Conservation (phyloP, 2,329 filamentous ascomycete genomes). For the Chrysoporthe puriensis region DNA sequence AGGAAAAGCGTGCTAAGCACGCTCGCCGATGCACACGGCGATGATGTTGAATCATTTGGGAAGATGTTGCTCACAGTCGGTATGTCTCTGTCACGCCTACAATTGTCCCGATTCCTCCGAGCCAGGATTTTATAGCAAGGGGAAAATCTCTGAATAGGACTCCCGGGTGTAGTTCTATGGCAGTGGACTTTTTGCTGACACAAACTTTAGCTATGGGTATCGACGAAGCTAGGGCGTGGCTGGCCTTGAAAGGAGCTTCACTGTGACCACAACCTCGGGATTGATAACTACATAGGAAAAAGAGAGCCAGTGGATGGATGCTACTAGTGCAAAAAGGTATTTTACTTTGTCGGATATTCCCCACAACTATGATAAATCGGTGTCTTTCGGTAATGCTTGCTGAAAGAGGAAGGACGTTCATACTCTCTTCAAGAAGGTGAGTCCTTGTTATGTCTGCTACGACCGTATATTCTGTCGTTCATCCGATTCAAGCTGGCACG, state of each 20-base stretch:
- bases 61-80: conserved; percentile 32
- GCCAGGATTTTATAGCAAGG: neutral
- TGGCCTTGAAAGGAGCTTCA: conserved; percentile 24
- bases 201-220: conserved; percentile 26
- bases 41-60: conserved; percentile 33
- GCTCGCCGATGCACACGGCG: conserved; percentile 24
- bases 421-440: conserved; percentile 33
- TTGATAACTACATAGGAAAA: neutral
- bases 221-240: conserved; percentile 32
- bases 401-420: conserved; percentile 38
- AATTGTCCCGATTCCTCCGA: neutral
- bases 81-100: neutral
- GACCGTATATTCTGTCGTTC: neutral
- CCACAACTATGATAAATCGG: neutral
- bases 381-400: conserved; percentile 37
- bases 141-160: neutral
- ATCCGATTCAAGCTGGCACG: neutral
- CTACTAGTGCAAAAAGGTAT: conserved; percentile 34
- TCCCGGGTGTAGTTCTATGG: neutral
- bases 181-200: neutral
- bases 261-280: conserved; percentile 12
- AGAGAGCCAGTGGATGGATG: conserved; percentile 35
- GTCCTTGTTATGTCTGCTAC: too few species aligned
- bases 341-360: conserved; percentile 39
- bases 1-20: conserved; percentile 30